Base-by-base conservation (phyloP, 805 yeast genomes). In the Lipomyces kockii region DNA sequence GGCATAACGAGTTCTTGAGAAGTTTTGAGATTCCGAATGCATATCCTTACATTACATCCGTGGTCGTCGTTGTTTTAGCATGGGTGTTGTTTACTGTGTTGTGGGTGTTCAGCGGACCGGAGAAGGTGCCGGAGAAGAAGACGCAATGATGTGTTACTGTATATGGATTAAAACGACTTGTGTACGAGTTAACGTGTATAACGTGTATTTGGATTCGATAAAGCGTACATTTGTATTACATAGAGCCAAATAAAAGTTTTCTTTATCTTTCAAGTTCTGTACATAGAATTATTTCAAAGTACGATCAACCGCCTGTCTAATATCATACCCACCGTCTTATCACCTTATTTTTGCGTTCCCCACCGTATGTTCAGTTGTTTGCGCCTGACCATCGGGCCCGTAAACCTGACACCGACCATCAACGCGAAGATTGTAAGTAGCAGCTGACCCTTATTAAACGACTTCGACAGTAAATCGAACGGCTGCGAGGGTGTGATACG, bases 1-100 rank as follows among this genome's bases (percentile, higher is more conserved):
- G 98, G 67, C 94, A 93, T 78, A 97, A 95, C 77, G 99, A 96
- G 81, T 95, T 87, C 82, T 88, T 89, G 69, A 86, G 98, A 79
- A 89, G 96, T 56, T 95, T 95, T 94, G 91, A 90, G 68, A 94
- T 95, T 75, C 83, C 97, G 35, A 93, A 93, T 78, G 86, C 98
- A 1, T 92, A 97, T 97, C 92, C 93, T 61, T 95, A 95, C 77
- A 79, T 94, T 69, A 83, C 90, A 27, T 84, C 92, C 60, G 88
- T 93, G 17, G 79, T 78, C 2, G 80, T 88, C 43, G 97, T 96
- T 27, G 86, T 89, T 37, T 74, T 80, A 32, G 90, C 89, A 0
- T 95, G 97, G 96, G 76, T 92, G 58, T 71, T 86, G 34, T 94
- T 95, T 77, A 86, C 91, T n/a, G 78, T 85, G 49, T 81, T 88